phyloP scores from a whole-genome alignment of 257 asterid species.

The Echites panduratus region DNA sequence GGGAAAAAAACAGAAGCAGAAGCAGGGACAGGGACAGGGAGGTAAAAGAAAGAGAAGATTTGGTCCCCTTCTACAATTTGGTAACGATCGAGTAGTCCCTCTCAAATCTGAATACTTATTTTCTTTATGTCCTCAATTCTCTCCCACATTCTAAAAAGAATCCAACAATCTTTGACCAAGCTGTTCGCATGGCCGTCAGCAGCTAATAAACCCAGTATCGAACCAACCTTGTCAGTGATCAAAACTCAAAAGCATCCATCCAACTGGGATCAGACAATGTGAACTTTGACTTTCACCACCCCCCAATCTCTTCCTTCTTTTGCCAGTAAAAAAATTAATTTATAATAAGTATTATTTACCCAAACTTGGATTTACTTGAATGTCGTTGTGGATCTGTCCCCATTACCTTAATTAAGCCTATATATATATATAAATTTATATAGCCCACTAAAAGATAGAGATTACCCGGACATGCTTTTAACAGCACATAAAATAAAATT shows the following conservation, averaged over 20 bases:
- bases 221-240: slow-evolving; percentile 45
- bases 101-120: slow-evolving; percentile 39
- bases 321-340: too few relatives aligned
- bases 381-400: slow-evolving; percentile 24
- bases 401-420: slow-evolving; percentile 1
- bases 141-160: slow-evolving; percentile 48
- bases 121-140: slow-evolving; percentile 44
- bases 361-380: slow-evolving; percentile 18
- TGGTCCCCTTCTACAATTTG: slow-evolving; percentile 39
- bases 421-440: too few relatives aligned
- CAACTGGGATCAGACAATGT: slow-evolving; percentile 72
- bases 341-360: too few relatives aligned
- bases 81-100: slow-evolving; percentile 31
- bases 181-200: too few relatives aligned
- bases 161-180: slow-evolving; percentile 47
- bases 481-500: too few relatives aligned
- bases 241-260: slow-evolving; percentile 15
- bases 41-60: slow-evolving; percentile 21
- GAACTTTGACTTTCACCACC: slow-evolving; percentile 60
- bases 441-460: too few relatives aligned
- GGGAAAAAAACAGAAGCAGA: background rate
- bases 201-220: slow-evolving; percentile 16
- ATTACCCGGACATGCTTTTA: too few relatives aligned
- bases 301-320: slow-evolving; percentile 20
- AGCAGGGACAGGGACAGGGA: slow-evolving; percentile 27